These are phyloP conservation scores for Penicillium nucicola DNA, from an alignment of 495 filamentous ascomycete genomes.

Conservation along the genomic window DNA sequence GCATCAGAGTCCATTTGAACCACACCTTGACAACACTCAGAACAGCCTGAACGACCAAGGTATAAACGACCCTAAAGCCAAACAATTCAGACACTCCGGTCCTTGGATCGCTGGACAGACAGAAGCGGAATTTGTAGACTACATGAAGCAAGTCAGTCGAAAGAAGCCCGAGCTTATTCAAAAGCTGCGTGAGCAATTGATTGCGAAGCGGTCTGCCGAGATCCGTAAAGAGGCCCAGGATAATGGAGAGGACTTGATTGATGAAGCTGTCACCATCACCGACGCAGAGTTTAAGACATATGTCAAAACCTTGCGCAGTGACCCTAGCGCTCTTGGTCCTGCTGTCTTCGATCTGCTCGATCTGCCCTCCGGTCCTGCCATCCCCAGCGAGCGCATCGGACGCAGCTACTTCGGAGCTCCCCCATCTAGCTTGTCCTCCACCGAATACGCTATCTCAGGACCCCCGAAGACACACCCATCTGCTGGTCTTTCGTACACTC, in stretches of 20 bases:
- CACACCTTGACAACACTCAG: constrained; percentile 45
- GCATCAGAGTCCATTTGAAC: constrained; percentile 52
- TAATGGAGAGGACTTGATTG: constrained; percentile 40
- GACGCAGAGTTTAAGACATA: constrained; percentile 59
- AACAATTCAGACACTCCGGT: constrained; percentile 51
- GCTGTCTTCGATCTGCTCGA: constrained; percentile 48
- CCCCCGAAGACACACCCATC: constrained; percentile 89
- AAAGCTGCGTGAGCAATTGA: constrained; percentile 51
- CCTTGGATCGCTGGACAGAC: constrained; percentile 80
- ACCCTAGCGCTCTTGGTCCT: constrained; percentile 45
- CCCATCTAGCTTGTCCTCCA: constrained; percentile 33
- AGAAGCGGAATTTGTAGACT: constrained; percentile 66
- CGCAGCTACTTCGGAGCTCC: constrained; percentile 36
- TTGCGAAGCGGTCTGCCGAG: constrained; percentile 39
- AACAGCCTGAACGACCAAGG: constrained; percentile 33
- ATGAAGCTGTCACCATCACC: constrained; percentile 43
- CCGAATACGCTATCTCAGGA: constrained; percentile 54
- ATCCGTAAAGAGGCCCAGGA: constrained; percentile 44
- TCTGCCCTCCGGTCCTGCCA: constrained; percentile 40
- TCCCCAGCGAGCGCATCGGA: constrained; percentile 35
- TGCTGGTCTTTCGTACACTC: constrained; percentile 81
- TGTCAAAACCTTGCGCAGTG: constrained; percentile 55
- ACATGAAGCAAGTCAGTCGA: constrained; percentile 59
- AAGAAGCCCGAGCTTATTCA: constrained; percentile 59
- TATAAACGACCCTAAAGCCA: constrained; percentile 25